A percentile compares a stretch with the other conserved stretches of the same genome.
phyloP scores from a whole-genome alignment of 345 rosid species.

The Crucihimalaya himalaica region DNA sequence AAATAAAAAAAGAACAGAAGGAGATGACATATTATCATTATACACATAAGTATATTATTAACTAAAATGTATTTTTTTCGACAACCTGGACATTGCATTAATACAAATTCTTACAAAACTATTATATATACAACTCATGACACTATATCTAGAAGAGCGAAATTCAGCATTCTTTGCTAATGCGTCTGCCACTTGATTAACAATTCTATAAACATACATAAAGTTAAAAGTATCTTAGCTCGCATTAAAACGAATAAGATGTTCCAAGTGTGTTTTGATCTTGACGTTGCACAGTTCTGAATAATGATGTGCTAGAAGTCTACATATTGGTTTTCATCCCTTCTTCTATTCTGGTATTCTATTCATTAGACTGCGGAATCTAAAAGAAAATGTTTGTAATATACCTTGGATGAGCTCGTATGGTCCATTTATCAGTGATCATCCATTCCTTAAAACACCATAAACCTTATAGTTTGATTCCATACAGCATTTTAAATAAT shows the following conservation, averaged over 20 bases:
- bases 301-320: background rate
- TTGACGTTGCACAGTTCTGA: background rate
- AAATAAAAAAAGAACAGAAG: background rate
- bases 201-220: background rate
- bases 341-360: too few species aligned
- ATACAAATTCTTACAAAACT: background rate
- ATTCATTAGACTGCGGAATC: too few species aligned
- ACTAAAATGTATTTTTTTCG: background rate
- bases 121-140: background rate
- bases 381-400: too few species aligned
- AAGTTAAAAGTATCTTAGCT: background rate
- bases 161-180: background rate
- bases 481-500: background rate
- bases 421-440: too few species aligned
- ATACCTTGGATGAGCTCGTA: background rate
- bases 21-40: slow-evolving; percentile 4
- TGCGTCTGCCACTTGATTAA: background rate
- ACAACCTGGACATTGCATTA: slow-evolving; percentile 26
- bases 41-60: background rate
- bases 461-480: too few species aligned
- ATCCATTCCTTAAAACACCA: background rate
- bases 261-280: background rate
- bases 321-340: too few species aligned
- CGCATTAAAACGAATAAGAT: background rate
- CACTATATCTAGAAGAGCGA: background rate